A percentile compares a stretch with the other conserved stretches of the same genome.
These are phyloP conservation scores for Sanghuangporus baumii DNA, from an alignment of 1,284 basidiomycete species.

Conservation along the genomic window DNA sequence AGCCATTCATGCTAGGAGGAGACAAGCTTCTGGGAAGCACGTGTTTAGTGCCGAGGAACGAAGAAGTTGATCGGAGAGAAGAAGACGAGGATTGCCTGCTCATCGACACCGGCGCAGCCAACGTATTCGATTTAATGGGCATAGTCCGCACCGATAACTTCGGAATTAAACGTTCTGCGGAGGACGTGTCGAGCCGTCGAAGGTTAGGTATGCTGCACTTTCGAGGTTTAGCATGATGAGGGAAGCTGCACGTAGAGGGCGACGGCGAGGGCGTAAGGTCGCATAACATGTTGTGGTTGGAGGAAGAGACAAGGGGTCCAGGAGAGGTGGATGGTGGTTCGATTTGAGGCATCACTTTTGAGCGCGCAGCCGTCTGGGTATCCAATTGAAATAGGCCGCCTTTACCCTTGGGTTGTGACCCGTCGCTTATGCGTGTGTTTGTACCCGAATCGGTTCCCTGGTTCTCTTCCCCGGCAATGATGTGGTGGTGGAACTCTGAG, in stretches of 20 bases:
- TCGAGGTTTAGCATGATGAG: slow-evolving; percentile 45
- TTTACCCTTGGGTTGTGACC: slow-evolving; percentile 25
- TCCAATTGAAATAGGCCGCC: slow-evolving; percentile 62
- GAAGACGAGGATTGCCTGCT: slow-evolving; percentile 21
- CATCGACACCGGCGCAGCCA: slow-evolving; percentile 44
- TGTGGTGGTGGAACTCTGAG: slow-evolving; percentile 44
- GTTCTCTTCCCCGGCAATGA: slow-evolving; percentile 35
- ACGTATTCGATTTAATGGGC: slow-evolving; percentile 50
- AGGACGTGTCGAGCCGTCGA: slow-evolving; percentile 52
- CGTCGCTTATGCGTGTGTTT: slow-evolving; percentile 18
- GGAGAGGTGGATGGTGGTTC: slow-evolving; percentile 40
- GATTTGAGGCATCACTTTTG: slow-evolving; percentile 49
- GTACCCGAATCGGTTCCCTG: slow-evolving; percentile 17
- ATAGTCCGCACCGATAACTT: slow-evolving; percentile 57
- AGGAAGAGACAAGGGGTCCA: slow-evolving; percentile 23
- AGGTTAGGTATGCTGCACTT: slow-evolving; percentile 54
- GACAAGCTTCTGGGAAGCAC: not conserved
- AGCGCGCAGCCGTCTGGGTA: slow-evolving; percentile 44
- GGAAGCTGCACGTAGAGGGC: slow-evolving; percentile 55
- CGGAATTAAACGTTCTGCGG: slow-evolving; percentile 46
- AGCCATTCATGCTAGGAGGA: slow-evolving; percentile 29
- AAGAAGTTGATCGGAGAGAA: slow-evolving; percentile 46
- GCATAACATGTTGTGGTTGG: slow-evolving; percentile 16
- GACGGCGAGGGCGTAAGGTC: slow-evolving; percentile 58
- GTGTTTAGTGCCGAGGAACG: slow-evolving; percentile 40